A percentile compares a stretch with the other conserved stretches of the same genome.
phyloP scores from a whole-genome alignment of 2,329 filamentous ascomycete species.

The Thyridium curvatum region DNA sequence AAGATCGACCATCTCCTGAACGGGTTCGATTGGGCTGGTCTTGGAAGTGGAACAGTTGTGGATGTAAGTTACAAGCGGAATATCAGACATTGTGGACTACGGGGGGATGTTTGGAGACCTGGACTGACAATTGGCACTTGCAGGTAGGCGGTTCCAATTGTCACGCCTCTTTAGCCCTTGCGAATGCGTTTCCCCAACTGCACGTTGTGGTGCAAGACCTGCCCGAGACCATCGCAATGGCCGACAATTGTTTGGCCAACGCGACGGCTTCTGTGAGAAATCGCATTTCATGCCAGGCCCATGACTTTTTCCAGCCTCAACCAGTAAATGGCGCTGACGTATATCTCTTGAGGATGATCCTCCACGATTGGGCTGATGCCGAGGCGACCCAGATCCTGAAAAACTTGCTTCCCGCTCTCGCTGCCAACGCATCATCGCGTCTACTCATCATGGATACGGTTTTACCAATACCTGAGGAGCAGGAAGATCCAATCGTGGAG shows the following conservation, averaged over 20 bases:
- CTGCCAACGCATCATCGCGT: constrained; percentile 28
- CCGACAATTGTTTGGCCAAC: constrained; percentile 46
- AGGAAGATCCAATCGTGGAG: neutral
- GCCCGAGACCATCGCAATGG: constrained; percentile 24
- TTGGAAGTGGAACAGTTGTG: constrained; percentile 27
- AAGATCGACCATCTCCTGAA: constrained; percentile 24
- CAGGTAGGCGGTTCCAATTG: constrained; percentile 34
- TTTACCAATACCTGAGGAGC: neutral
- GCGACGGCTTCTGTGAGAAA: constrained; percentile 38
- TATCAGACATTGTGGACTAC: too few relatives aligned
- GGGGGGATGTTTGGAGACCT: too few relatives aligned
- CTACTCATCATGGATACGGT: constrained; percentile 32
- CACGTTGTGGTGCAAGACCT: constrained; percentile 39
- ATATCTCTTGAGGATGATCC: constrained; percentile 46
- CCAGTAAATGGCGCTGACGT: constrained; percentile 31
- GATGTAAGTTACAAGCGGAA: constrained; percentile 36
- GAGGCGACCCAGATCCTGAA: constrained; percentile 31
- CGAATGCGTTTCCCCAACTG: constrained; percentile 32
- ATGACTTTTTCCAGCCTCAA: constrained; percentile 30
- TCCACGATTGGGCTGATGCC: constrained; percentile 49
- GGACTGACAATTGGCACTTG: too few relatives aligned
- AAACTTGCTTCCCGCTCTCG: constrained; percentile 33
- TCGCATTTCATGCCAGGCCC: constrained; percentile 27
- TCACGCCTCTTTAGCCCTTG: constrained; percentile 32
- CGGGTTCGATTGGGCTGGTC: constrained; percentile 28